phyloP scores from a whole-genome alignment of 2,329 filamentous ascomycete species.

The Colletotrichum coccodes region DNA sequence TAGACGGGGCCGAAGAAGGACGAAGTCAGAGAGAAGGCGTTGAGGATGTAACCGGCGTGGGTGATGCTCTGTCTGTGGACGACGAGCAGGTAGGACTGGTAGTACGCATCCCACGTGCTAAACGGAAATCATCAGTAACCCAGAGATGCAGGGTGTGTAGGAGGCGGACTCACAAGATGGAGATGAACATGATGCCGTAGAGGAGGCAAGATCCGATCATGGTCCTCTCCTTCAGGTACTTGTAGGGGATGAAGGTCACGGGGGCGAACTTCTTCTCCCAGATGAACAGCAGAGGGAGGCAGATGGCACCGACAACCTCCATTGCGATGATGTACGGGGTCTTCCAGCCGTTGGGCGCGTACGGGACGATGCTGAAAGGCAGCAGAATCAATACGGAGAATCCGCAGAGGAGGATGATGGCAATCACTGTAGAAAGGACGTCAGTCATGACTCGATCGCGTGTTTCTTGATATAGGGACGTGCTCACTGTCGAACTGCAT shows the following conservation, averaged over 20 bases:
- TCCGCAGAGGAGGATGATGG: slow-evolving; percentile 58
- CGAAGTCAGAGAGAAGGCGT: slow-evolving; percentile 49
- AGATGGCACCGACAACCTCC: slow-evolving; percentile 61
- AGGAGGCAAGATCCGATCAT: slow-evolving; percentile 39
- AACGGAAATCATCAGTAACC: neutral
- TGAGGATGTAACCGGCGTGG: slow-evolving; percentile 43
- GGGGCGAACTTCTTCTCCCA: slow-evolving; percentile 64
- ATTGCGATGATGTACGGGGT: slow-evolving; percentile 56
- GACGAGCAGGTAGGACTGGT: slow-evolving; percentile 53
- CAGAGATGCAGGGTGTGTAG: no score
- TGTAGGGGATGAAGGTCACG: slow-evolving; percentile 61
- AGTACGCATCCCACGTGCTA: slow-evolving; percentile 50
- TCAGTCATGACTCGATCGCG: neutral
- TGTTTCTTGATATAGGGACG: accelerated
- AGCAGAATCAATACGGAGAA: slow-evolving; percentile 65
- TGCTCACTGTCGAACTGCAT: slow-evolving; percentile 33
- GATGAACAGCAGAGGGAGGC: slow-evolving; percentile 56
- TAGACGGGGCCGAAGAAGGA: slow-evolving; percentile 49
- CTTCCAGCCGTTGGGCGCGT: slow-evolving; percentile 53
- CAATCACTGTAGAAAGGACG: slow-evolving; percentile 44
- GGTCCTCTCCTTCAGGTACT: slow-evolving; percentile 53
- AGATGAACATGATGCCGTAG: slow-evolving; percentile 39
- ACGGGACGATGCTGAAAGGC: slow-evolving; percentile 63
- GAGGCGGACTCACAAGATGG: slow-evolving; percentile 36
- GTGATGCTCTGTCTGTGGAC: slow-evolving; percentile 43